Evolutionary conservation across 768 basidiomycete species (phyloP).

Genomic region (Amanita rubescens): DNA sequence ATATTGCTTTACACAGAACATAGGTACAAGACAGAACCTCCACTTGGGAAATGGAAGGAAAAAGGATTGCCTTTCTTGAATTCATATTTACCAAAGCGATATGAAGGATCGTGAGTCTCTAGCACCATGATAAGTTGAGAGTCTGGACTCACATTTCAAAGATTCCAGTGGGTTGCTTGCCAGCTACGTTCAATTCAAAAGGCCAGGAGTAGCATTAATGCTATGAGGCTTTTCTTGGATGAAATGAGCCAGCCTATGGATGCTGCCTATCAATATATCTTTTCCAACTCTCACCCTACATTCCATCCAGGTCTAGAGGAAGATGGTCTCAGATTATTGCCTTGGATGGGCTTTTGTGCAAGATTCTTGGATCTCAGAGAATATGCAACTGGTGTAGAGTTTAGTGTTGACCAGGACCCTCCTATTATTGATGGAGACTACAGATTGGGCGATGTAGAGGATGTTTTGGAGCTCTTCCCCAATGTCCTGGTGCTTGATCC

Average conservation of each 20-base stretch:
- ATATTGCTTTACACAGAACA: background rate
- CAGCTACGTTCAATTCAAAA: background rate
- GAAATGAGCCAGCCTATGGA: background rate
- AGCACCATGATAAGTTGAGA: too few relatives aligned
- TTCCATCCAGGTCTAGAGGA: background rate
- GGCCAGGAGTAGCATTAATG: conserved; percentile 1
- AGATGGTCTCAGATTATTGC: background rate
- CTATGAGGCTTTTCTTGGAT: background rate
- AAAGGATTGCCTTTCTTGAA: background rate
- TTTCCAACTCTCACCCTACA: background rate
- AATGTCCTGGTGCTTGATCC: background rate
- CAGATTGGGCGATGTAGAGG: too few relatives aligned
- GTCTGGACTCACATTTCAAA: background rate
- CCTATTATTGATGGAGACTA: background rate
- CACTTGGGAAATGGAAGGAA: background rate
- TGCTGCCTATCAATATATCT: background rate
- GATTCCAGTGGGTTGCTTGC: background rate
- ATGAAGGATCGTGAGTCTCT: conserved; percentile 2
- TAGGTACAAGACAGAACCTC: background rate
- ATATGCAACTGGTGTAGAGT: conserved; percentile 1
- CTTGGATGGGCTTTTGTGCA: background rate
- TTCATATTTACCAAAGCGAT: background rate
- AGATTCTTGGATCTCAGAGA: background rate
- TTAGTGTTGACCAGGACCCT: background rate
- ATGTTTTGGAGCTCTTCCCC: too few relatives aligned